These are phyloP conservation scores for Brassica balearica DNA, from an alignment of 441 rosid genomes.

Conservation along the genomic window DNA sequence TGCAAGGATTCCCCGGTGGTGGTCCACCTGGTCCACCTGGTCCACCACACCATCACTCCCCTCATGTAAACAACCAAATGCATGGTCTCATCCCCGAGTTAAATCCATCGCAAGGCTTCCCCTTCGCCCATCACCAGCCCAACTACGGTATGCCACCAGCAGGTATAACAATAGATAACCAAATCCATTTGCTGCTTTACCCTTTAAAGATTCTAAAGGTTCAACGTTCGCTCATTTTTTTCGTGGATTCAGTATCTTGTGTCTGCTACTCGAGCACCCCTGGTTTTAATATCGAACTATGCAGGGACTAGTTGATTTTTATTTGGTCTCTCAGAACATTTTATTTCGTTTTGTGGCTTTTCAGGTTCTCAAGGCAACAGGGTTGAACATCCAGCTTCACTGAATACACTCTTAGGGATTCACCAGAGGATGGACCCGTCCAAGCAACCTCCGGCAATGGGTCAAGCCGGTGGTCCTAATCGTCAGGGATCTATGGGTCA, in stretches of 20 bases:
- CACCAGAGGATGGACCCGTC: constrained; percentile 68
- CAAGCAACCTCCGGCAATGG: constrained; percentile 59
- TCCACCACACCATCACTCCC: constrained; percentile 47
- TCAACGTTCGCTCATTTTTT: constrained; percentile 1
- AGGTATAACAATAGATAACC: constrained; percentile 52
- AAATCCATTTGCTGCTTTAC: background rate
- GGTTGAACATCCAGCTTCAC: constrained; percentile 67
- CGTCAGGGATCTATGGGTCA: constrained; percentile 54
- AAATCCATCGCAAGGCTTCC: constrained; percentile 67
- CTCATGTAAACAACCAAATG: constrained; percentile 61
- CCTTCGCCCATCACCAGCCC: constrained; percentile 67
- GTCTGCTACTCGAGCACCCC: background rate
- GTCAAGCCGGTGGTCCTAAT: constrained; percentile 53
- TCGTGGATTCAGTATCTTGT: constrained; percentile 4
- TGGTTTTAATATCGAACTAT: background rate
- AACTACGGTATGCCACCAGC: constrained; percentile 62
- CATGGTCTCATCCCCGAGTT: constrained; percentile 64
- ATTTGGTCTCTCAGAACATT: background rate
- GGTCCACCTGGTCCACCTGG: constrained; percentile 46
- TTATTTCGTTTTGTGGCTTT: constrained; percentile 13
- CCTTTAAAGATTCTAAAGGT: background rate
- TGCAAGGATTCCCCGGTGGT: constrained; percentile 67
- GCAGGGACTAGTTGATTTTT: background rate
- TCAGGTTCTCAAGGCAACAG: constrained; percentile 63
- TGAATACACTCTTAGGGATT: constrained; percentile 82